phyloP scores from a whole-genome alignment of 1,284 basidiomycete species.

The Sporisorium iseilematis-ciliati region DNA sequence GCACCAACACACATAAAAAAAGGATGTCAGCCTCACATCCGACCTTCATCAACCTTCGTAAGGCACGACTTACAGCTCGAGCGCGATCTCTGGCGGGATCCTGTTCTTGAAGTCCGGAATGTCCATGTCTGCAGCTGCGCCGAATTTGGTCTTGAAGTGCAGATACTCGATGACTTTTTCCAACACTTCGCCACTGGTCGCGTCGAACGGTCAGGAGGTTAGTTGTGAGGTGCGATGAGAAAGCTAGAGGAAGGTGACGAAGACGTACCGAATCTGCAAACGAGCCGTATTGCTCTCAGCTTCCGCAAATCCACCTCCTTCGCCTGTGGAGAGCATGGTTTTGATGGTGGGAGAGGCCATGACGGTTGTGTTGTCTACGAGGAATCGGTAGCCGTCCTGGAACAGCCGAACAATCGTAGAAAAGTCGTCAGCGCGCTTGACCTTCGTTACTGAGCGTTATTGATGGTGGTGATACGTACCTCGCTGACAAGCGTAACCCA shows the following conservation, averaged over 20 bases:
- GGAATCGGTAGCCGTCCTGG: conserved; percentile 63
- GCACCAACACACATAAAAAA: neutral
- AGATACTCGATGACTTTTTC: conserved; percentile 87
- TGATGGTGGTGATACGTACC: conserved; percentile 25
- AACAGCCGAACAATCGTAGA: neutral
- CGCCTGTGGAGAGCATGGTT: conserved; percentile 57
- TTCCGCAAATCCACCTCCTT: conserved; percentile 71
- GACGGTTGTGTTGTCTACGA: conserved; percentile 52
- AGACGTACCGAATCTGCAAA: conserved; percentile 70
- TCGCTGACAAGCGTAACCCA: conserved; percentile 66
- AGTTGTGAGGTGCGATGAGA: neutral
- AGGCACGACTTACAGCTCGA: conserved; percentile 81
- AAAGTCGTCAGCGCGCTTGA: neutral
- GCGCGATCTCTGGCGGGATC: conserved; percentile 81
- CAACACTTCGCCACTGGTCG: conserved; percentile 77
- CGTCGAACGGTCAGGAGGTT: neutral
- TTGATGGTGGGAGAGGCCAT: conserved; percentile 56
- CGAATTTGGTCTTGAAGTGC: conserved; percentile 80
- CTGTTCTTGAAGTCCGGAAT: conserved; percentile 83
- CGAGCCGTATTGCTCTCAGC: conserved; percentile 70
- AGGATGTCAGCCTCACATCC: neutral
- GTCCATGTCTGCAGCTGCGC: conserved; percentile 76
- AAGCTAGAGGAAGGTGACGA: neutral
- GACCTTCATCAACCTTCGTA: too few relatives aligned
- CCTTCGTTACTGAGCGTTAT: too few relatives aligned